These are phyloP conservation scores for Boletus sensibilis DNA, from an alignment of 768 basidiomycete genomes.

Conservation along the genomic window DNA sequence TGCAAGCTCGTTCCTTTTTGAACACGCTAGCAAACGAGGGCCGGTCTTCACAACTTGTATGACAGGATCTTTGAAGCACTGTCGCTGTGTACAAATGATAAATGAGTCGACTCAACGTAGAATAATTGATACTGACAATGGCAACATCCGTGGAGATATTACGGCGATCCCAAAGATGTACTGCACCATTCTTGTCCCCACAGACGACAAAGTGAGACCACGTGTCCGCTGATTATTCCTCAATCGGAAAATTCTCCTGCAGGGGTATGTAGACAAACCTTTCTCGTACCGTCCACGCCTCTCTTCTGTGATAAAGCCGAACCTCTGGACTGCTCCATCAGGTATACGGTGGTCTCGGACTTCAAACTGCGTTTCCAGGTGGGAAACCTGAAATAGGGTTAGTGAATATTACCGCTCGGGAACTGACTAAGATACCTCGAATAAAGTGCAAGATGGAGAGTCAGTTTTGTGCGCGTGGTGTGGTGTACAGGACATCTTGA, in stretches of 20 bases:
- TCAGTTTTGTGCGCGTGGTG: slow-evolving; percentile 42
- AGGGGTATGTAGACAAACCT: slow-evolving; percentile 33
- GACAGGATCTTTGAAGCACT: slow-evolving; percentile 38
- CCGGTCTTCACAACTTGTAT: slow-evolving; percentile 38
- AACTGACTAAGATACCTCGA: slow-evolving; percentile 39
- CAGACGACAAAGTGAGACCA: slow-evolving; percentile 41
- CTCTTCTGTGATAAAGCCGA: slow-evolving; percentile 41
- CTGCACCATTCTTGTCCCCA: slow-evolving; percentile 41
- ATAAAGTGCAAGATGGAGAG: slow-evolving; percentile 40
- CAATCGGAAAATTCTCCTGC: slow-evolving; percentile 18
- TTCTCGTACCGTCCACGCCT: slow-evolving; percentile 45
- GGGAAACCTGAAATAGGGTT: slow-evolving; percentile 38
- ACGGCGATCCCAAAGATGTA: slow-evolving; percentile 51
- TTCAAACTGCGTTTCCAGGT: slow-evolving; percentile 53
- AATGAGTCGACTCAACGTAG: neutral
- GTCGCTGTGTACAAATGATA: slow-evolving; percentile 26
- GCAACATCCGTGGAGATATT: slow-evolving; percentile 29
- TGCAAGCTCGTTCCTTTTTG: slow-evolving; percentile 38
- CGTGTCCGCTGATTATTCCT: slow-evolving; percentile 20
- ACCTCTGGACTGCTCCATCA: slow-evolving; percentile 37
- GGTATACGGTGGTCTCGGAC: slow-evolving; percentile 46
- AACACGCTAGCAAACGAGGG: slow-evolving; percentile 37
- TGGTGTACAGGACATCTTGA: slow-evolving; percentile 43
- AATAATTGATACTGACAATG: slow-evolving; percentile 19
- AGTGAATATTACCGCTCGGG: neutral